Evolutionary conservation across 192 early-diverging fungal species (phyloP).

Genomic region (Backusella tuberculispora): DNA sequence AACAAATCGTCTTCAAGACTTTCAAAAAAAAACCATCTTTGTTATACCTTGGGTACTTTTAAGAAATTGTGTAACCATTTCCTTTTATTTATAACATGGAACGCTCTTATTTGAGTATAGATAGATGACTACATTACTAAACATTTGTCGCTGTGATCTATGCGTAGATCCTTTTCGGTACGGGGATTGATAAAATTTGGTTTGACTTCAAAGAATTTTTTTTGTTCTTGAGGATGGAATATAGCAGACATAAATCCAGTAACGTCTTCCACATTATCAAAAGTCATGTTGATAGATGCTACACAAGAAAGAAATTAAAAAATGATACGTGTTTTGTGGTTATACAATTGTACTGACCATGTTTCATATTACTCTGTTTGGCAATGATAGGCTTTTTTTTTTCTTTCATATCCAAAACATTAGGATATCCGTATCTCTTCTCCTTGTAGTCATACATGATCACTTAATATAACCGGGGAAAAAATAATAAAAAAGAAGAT

Average conservation of each 20-base stretch:
- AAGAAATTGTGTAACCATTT: no score
- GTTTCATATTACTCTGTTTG: background rate
- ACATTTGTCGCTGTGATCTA: background rate
- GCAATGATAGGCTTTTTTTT: background rate
- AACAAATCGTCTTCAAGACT: no score
- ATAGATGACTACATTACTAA: background rate
- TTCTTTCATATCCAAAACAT: background rate
- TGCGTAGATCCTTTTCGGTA: background rate
- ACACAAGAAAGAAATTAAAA: background rate
- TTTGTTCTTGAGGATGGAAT: background rate
- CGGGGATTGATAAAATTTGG: background rate
- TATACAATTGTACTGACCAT: background rate
- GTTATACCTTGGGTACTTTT: no score
- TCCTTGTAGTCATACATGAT: background rate
- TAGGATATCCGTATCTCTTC: background rate
- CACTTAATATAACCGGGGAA: background rate
- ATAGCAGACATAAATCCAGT: background rate
- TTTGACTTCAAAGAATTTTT: background rate
- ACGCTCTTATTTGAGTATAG: no score
- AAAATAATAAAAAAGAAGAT: no score
- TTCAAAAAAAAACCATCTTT: no score
- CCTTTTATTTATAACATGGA: no score
- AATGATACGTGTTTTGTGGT: background rate
- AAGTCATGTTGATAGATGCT: background rate
- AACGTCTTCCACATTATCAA: background rate